Conservation (phyloP, 2,329 filamentous ascomycete genomes). For the Fusarium austroafricanum region DNA sequence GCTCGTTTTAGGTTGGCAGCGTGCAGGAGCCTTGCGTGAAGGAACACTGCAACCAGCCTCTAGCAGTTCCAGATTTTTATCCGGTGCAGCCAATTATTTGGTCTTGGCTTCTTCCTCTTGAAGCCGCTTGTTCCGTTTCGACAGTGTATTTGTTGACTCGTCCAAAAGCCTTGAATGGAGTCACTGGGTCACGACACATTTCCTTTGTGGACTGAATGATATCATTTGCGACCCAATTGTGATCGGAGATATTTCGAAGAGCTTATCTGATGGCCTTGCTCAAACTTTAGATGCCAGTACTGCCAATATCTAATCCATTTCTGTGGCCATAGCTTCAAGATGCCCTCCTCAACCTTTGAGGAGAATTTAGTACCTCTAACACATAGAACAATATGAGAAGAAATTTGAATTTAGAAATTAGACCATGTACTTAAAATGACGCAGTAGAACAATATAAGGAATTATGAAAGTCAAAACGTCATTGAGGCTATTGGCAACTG, state of each 20-base stretch:
- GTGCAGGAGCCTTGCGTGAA: conserved; percentile 13
- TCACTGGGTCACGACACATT: not conserved
- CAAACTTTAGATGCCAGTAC: not conserved
- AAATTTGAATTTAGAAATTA: too few species aligned
- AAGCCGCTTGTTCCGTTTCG: conserved; percentile 12
- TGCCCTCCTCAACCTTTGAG: too few species aligned
- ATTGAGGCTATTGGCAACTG: conserved; percentile 1
- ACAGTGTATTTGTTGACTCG: too few species aligned
- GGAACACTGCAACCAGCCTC: conserved; percentile 24
- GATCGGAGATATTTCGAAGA: not conserved
- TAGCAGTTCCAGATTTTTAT: conserved; percentile 3
- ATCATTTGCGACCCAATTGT: not conserved
- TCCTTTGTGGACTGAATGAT: not conserved
- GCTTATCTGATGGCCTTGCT: not conserved
- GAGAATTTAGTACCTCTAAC: too few species aligned
- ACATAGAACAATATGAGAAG: too few species aligned
- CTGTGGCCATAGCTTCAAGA: not conserved
- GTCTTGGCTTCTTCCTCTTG: not conserved
- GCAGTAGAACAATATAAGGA: too few species aligned
- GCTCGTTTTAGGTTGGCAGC: conserved; percentile 30
- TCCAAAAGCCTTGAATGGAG: not conserved
- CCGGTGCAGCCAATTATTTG: not conserved
- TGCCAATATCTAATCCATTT: not conserved
- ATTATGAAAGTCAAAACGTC: not conserved
- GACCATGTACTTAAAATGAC: too few species aligned